These are phyloP conservation scores for Adansonia gregorii DNA, from an alignment of 441 rosid species.

Conservation along the genomic window DNA sequence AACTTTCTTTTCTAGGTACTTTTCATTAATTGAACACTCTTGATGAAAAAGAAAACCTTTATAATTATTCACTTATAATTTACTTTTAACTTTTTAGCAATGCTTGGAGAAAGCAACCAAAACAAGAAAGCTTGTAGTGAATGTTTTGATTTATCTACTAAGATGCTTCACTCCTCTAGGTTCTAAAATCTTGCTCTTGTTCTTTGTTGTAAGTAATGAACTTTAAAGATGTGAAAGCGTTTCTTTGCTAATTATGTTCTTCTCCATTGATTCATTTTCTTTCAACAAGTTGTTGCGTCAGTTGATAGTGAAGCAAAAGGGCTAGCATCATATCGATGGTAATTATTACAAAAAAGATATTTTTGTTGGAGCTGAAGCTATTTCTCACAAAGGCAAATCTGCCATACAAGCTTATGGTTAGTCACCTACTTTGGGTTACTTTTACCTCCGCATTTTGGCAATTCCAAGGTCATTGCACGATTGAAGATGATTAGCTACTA, in stretches of 20 bases:
- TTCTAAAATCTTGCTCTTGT: too few relatives aligned
- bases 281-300: constrained; percentile 13
- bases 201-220: not conserved
- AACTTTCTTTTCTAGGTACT: too few relatives aligned
- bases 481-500: not conserved
- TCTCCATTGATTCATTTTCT: constrained; percentile 6
- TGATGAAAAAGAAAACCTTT: too few relatives aligned
- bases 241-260: not conserved
- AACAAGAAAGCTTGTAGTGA: too few relatives aligned
- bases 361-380: constrained; percentile 79
- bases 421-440: constrained; percentile 10
- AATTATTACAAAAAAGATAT: constrained; percentile 83
- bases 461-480: constrained; percentile 9
- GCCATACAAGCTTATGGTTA: constrained; percentile 80
- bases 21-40: too few relatives aligned
- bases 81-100: not conserved
- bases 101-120: too few relatives aligned
- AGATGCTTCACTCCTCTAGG: not conserved
- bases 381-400: constrained; percentile 52
- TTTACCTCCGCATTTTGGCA: constrained; percentile 4
- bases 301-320: constrained; percentile 42
- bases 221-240: constrained; percentile 5
- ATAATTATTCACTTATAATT: too few relatives aligned
- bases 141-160: not conserved
- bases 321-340: constrained; percentile 62